These are phyloP conservation scores for Andalucia godoyi DNA, from an alignment of 78 protist genomes.

Conservation along the genomic window DNA sequence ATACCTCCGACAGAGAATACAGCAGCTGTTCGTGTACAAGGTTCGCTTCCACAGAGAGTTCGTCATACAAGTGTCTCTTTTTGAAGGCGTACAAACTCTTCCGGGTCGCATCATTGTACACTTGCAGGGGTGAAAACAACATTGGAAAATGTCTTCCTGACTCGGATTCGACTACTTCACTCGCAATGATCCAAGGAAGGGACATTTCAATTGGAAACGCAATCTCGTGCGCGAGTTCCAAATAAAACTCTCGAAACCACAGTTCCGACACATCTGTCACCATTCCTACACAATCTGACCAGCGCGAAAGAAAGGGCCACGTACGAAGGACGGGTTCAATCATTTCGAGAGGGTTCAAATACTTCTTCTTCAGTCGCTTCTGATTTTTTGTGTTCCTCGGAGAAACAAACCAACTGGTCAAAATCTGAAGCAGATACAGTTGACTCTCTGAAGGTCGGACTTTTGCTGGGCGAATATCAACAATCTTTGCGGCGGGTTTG, in stretches of 20 bases:
- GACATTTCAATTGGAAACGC: conserved; percentile 80
- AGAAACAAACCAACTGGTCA: neutral
- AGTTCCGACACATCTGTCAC: conserved; percentile 63
- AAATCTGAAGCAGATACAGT: neutral
- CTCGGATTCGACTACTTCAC: conserved; percentile 51
- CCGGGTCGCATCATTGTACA: conserved; percentile 76
- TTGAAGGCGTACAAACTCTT: conserved; percentile 36
- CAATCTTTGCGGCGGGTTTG: too few relatives aligned
- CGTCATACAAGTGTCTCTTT: conserved; percentile 61
- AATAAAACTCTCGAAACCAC: conserved; percentile 78
- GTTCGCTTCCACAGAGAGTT: conserved; percentile 78
- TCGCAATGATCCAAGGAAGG: conserved; percentile 70
- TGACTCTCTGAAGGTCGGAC: neutral
- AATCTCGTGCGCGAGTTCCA: conserved; percentile 46
- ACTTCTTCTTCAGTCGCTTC: neutral
- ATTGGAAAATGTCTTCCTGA: conserved; percentile 11
- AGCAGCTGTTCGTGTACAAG: conserved; percentile 74
- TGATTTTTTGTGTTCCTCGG: too few relatives aligned
- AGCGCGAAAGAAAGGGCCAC: neutral
- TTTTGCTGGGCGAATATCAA: too few relatives aligned
- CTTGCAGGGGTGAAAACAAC: conserved; percentile 58
- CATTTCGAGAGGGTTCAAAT: neutral
- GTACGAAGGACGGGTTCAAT: neutral
- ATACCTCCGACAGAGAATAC: conserved; percentile 42
- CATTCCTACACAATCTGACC: conserved; percentile 3